Conservation (phyloP, 176 grass and related monocot genomes). For the Microstegium vimineum region DNA sequence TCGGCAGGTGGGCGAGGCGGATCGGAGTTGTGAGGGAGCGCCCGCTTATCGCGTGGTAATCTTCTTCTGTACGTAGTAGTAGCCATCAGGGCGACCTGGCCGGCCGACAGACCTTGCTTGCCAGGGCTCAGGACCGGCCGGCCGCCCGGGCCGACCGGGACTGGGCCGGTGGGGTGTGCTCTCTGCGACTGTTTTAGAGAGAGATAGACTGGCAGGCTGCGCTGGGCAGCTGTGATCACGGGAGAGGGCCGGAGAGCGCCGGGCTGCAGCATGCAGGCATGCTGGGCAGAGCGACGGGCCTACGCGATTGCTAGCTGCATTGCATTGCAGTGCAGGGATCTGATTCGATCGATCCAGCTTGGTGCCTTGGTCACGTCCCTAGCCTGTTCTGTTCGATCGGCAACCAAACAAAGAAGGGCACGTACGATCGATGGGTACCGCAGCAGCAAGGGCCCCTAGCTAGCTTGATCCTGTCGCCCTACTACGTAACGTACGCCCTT, state of each 20-base stretch:
- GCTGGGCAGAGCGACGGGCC: neutral
- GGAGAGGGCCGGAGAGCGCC: neutral
- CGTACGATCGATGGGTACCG: neutral
- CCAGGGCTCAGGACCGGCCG: neutral
- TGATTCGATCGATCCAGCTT: too few species aligned
- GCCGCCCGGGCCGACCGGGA: too few species aligned
- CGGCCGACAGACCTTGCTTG: neutral
- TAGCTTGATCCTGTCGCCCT: neutral
- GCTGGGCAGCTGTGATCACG: neutral
- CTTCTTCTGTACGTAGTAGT: too few species aligned
- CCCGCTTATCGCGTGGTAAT: neutral
- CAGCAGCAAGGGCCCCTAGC: too few species aligned
- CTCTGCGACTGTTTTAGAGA: too few species aligned
- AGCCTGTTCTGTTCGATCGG: too few species aligned
- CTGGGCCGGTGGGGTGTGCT: too few species aligned
- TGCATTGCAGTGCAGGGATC: too few species aligned
- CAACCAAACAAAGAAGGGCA: conserved; percentile 10
- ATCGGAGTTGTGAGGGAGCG: neutral
- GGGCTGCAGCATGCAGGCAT: neutral
- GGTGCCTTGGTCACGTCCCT: too few species aligned
- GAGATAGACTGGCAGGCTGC: too few species aligned
- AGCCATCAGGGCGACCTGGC: neutral
- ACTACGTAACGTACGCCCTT: too few species aligned
- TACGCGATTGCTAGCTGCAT: neutral
- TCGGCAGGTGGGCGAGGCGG: neutral